Evolutionary conservation across 805 yeast species (phyloP).

Genomic region (Teunomyces kruisii): DNA sequence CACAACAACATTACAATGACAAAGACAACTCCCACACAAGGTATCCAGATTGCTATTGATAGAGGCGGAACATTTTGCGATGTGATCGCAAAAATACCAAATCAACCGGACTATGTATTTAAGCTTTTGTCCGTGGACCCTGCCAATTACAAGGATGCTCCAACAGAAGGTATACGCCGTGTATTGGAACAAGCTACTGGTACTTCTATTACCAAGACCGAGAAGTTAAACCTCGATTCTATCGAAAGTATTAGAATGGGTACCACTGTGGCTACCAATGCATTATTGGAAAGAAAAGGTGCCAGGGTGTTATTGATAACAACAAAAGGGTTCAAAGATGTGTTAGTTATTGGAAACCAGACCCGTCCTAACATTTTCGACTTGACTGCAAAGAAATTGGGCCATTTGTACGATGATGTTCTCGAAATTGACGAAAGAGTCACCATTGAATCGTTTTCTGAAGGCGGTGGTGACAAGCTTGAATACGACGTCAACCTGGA

Average conservation of each 20-base stretch:
- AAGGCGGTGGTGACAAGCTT: constrained; percentile 54
- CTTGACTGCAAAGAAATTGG: constrained; percentile 69
- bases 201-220: constrained; percentile 54
- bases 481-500: constrained; percentile 17
- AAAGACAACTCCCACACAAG: constrained; percentile 6
- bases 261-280: constrained; percentile 95
- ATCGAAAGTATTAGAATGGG: constrained; percentile 83
- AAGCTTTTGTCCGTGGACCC: constrained; percentile 90
- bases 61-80: constrained; percentile 93
- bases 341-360: constrained; percentile 83
- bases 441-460: constrained; percentile 70
- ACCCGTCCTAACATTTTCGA: constrained; percentile 90
- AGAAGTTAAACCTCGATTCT: constrained; percentile 54
- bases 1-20: background rate
- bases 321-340: constrained; percentile 86
- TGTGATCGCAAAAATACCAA: constrained; percentile 50
- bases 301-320: constrained; percentile 83
- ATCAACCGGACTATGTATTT: constrained; percentile 61
- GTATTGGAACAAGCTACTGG: constrained; percentile 63
- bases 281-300: constrained; percentile 89
- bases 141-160: constrained; percentile 83
- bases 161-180: constrained; percentile 86
- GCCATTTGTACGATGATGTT: constrained; percentile 70
- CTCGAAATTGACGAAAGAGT: constrained; percentile 89
- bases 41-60: constrained; percentile 35